A percentile compares a stretch with the other conserved stretches of the same genome.
phyloP scores from a whole-genome alignment of 2,329 filamentous ascomycete species.

The Exutisphaerella laricina region DNA sequence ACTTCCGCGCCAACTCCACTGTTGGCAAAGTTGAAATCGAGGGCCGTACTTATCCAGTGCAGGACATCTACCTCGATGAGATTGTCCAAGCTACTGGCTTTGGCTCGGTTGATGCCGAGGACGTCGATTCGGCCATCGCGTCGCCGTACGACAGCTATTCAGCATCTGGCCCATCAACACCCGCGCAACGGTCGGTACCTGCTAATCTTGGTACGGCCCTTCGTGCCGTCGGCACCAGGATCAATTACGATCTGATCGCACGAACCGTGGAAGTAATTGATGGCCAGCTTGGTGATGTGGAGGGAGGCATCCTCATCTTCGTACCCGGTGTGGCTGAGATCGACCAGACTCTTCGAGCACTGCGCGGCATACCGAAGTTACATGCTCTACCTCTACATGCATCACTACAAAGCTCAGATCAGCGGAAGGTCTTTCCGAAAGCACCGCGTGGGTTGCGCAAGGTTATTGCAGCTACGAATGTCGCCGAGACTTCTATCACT shows the following conservation, averaged over 20 bases:
- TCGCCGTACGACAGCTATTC: conserved; percentile 38
- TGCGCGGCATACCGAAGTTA: conserved; percentile 60
- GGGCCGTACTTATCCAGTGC: conserved; percentile 82
- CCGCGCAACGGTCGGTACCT: conserved; percentile 15
- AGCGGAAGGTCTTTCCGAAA: conserved; percentile 75
- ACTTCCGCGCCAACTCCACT: conserved; percentile 55
- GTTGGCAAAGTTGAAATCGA: conserved; percentile 83
- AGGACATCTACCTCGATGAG: conserved; percentile 86
- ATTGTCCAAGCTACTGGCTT: conserved; percentile 76
- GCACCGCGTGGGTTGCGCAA: conserved; percentile 79
- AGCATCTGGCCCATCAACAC: conserved; percentile 16
- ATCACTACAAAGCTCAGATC: conserved; percentile 80
- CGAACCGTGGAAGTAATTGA: conserved; percentile 79
- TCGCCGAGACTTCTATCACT: conserved; percentile 96
- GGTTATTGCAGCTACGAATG: conserved; percentile 90
- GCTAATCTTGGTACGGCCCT: conserved; percentile 37
- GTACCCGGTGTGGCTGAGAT: conserved; percentile 90
- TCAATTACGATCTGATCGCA: conserved; percentile 85
- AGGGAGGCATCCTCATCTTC: conserved; percentile 92
- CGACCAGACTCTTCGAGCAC: conserved; percentile 65
- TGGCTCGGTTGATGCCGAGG: conserved; percentile 39
- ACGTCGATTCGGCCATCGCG: conserved; percentile 36
- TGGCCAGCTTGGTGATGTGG: conserved; percentile 62
- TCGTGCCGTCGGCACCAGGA: conserved; percentile 58
- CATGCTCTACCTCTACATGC: conserved; percentile 87